Evolutionary conservation across 176 grass and related monocot species (phyloP).

Genomic region (Dendrocalamus sinicus): DNA sequence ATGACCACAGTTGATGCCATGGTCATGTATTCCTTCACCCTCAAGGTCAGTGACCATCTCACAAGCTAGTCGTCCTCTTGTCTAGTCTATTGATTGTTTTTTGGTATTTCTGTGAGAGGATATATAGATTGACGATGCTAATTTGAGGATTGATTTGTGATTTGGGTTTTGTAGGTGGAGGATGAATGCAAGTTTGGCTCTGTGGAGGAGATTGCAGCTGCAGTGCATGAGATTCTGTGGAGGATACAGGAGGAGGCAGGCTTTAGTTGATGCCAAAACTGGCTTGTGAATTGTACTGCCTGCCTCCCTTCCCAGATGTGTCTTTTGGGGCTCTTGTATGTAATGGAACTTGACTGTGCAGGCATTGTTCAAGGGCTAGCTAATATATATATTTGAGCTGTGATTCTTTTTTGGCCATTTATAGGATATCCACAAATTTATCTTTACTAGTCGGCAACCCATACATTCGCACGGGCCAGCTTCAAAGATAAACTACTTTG

Average conservation of each 20-base stretch:
- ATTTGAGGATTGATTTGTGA: slow-evolving; percentile 3
- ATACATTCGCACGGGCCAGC: too few relatives aligned
- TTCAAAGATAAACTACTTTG: too few relatives aligned
- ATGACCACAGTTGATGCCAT: slow-evolving; percentile 41
- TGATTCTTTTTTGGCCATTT: not conserved
- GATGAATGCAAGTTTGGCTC: slow-evolving; percentile 65
- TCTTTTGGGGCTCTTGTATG: slow-evolving; percentile 5
- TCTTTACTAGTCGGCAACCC: too few relatives aligned
- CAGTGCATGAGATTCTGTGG: slow-evolving; percentile 63
- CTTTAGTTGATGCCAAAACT: slow-evolving; percentile 42
- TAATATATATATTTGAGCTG: slow-evolving; percentile 23
- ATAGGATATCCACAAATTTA: not conserved
- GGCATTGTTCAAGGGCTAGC: not conserved
- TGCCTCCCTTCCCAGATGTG: slow-evolving; percentile 1
- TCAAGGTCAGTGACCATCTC: slow-evolving; percentile 44
- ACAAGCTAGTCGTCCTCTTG: not conserved
- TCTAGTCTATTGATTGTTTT: not conserved
- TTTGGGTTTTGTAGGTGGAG: slow-evolving; percentile 50
- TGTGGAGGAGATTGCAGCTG: slow-evolving; percentile 63
- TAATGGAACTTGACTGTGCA: slow-evolving; percentile 9
- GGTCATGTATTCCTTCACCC: slow-evolving; percentile 61
- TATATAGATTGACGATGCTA: not conserved
- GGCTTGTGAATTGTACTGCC: slow-evolving; percentile 37
- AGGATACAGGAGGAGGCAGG: slow-evolving; percentile 47
- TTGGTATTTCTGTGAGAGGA: not conserved